Evolutionary conservation across 2,329 filamentous ascomycete genomes (phyloP), one percentile per base, ranked within the genome.

Genomic region (Coniella lustricola): DNA sequence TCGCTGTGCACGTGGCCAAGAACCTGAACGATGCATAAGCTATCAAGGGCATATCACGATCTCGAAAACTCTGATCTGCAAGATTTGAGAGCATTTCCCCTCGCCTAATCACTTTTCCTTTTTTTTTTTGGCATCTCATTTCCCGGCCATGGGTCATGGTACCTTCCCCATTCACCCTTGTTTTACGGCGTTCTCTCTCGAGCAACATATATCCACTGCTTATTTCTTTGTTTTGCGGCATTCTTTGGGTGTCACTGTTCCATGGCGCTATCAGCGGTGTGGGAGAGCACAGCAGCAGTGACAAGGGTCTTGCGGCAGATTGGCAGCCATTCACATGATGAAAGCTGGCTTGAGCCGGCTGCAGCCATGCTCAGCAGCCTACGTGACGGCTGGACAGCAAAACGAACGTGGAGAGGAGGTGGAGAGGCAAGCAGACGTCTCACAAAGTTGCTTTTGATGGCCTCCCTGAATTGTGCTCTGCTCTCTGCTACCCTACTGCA

Each of bases 311-410:
- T 13, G 29, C 7, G 25, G 9, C 13, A 32, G 31, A 13, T 18
- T 25, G 10, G 18, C 31, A 35, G 29, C 17, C 35, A 47, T 25
- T 35, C 44, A 47, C 44, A 47, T 41, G 44, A 36, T 18, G 31
- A 29, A 17, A 17, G 21, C 18, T 33, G 44, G 36, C 41, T 46
- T 45, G 32, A 17, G 9, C 9, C 29, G 40, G 40, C 40, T 44
- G 49, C 34, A 41, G 49, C 44, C 34, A 48, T 35, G 45, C 38
- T 46, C 45, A 43, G 49, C 40, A 51, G 38, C 45, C 45, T 44
- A 36, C 46, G 35, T 39, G 49, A 25, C 40, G 39, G 45, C 44
- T 20, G 45, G 35, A 14, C 20, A 20, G 20, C 31, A 36, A 29
- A 20, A 21, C 31, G 20, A 41, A 29, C 36, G 29, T 40, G 44